Conservation (phyloP, 768 basidiomycete genomes). For the Mycena galopus region DNA sequence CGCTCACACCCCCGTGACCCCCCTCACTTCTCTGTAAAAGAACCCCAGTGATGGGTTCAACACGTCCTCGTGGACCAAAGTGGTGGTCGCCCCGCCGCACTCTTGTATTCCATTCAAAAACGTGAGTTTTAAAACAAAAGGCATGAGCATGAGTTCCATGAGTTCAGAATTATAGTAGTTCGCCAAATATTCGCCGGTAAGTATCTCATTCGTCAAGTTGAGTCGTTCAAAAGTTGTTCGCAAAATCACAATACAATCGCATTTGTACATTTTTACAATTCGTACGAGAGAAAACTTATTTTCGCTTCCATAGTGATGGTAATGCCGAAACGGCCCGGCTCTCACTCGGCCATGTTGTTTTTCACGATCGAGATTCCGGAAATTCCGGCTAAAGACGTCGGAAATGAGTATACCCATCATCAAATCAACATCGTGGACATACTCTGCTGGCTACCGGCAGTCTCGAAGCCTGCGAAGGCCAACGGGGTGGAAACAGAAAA, state of each 20-base stretch:
- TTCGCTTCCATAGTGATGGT: background rate
- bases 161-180: too few species aligned
- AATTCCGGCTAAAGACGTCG: constrained; percentile 7
- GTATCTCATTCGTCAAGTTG: too few species aligned
- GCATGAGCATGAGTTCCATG: too few species aligned
- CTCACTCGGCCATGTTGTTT: constrained; percentile 11
- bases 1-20: too few species aligned
- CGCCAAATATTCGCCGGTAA: too few species aligned
- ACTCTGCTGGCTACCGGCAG: constrained; percentile 5
- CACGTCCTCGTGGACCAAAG: too few species aligned
- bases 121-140: too few species aligned
- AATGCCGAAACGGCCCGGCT: background rate
- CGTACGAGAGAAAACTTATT: background rate
- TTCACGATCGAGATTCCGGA: constrained; percentile 21
- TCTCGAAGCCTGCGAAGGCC: constrained; percentile 15
- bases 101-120: too few species aligned
- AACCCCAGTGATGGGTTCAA: too few species aligned
- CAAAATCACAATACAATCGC: background rate
- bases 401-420: background rate
- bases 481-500: constrained; percentile 21
- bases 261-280: constrained; percentile 20
- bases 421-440: background rate
- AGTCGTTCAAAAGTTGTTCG: background rate
- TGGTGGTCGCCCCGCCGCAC: too few species aligned
- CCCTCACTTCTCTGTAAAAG: too few species aligned